These are phyloP conservation scores for Lojkania enalia DNA, from an alignment of 2,329 filamentous ascomycete genomes.

Conservation along the genomic window DNA sequence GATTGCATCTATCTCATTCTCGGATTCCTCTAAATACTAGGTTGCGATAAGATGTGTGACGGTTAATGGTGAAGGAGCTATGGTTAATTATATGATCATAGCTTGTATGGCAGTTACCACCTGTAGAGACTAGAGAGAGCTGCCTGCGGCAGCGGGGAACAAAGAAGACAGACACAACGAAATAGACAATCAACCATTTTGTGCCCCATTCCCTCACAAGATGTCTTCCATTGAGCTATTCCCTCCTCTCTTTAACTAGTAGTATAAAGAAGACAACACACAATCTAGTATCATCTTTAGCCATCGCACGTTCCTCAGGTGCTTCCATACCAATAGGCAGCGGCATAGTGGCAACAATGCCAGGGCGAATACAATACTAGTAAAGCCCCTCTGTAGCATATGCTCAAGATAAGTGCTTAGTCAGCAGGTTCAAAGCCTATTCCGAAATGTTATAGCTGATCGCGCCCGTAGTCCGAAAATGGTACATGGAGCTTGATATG, in stretches of 20 bases:
- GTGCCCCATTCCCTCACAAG: too few relatives aligned
- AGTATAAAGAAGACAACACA: constrained; percentile 12
- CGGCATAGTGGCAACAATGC: constrained; percentile 10
- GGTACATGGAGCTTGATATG: constrained; percentile 9
- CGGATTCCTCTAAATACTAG: constrained; percentile 17
- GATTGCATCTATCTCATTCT: constrained; percentile 12
- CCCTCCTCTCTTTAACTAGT: constrained; percentile 10
- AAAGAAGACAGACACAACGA: too few relatives aligned
- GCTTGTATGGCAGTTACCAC: too few relatives aligned
- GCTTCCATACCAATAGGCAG: neutral
- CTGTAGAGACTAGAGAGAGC: too few relatives aligned
- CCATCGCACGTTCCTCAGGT: neutral
- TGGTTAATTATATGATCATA: too few relatives aligned
- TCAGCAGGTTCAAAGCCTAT: constrained; percentile 9
- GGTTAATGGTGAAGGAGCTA: too few relatives aligned
- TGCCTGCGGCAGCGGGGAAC: too few relatives aligned
- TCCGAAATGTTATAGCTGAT: constrained; percentile 13
- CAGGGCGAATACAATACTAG: constrained; percentile 11
- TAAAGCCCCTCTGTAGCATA: constrained; percentile 8
- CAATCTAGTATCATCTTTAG: constrained; percentile 8
- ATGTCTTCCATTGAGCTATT: constrained; percentile 14
- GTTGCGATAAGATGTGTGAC: constrained; percentile 8
- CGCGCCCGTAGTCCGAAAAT: constrained; percentile 3
- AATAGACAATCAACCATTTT: too few relatives aligned
- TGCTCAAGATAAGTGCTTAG: constrained; percentile 8